Base-by-base conservation (phyloP, 352 stramenopile species). In the Globisporangium apiculatum region DNA sequence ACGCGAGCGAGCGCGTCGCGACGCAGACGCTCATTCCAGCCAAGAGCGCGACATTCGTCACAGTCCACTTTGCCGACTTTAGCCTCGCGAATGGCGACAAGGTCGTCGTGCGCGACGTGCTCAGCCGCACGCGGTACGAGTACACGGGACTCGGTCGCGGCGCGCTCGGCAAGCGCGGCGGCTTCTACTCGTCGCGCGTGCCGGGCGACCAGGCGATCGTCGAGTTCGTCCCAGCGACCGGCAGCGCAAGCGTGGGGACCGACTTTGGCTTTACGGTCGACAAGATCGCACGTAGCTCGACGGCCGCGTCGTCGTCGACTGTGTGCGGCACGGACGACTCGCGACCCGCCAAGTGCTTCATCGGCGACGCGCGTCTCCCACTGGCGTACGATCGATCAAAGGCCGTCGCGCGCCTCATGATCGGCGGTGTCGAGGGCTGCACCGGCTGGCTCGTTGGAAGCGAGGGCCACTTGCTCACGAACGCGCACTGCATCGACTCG, bases 361-460 rank as follows among this genome's bases (percentile, higher is more conserved):
- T 56, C 14, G 62, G 62, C 15, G 61, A 69, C 51, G 41, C 51
- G 14, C 43, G 35, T 1, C 51, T 71, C 6, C 60, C 64, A 0
- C 45, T 51, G 0, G 65, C 69, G 18, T 71, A 69, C 52, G 41
- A 54, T 0, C 71, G 73, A 35, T 41, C 59, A 7, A 62, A 65
- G 10, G 64, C 72, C 0, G 71, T 86, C 7, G 66, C 66, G 8
- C 64, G 75, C 0, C 59, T 86, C 8, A 53, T 65, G 36, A 64
- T 81, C 17, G 66, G 60, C 38, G 64, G 68, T 12, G 55, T 41
- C 2, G 50, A 56, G 42, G 51, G 36, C 12, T 84, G 71, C 66
- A 79, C 74, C 5, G 69, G 69, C 41, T 81, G 69, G 72, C 65
- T 84, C 15, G 48, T 72, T 8, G 68, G 72, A 53, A 75, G 65